phyloP scores from a whole-genome alignment of 2,329 filamentous ascomycete species.

The Talaromyces islandicus region DNA sequence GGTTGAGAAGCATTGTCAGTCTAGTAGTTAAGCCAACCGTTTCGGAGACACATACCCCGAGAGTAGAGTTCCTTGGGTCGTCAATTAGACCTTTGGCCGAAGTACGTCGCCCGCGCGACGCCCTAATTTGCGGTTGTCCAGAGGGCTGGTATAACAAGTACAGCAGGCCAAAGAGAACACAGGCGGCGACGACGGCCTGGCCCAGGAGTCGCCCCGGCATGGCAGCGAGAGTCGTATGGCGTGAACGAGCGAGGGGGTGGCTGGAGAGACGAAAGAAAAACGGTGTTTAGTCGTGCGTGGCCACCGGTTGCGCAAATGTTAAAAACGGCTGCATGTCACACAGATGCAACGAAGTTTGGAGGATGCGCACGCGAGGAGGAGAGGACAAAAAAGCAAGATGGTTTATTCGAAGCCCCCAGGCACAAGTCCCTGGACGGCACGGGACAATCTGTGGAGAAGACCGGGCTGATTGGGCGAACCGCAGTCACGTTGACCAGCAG shows the following conservation, averaged over 20 bases:
- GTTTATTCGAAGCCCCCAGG: not conserved
- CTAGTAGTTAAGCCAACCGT: not conserved
- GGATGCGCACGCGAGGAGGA: not conserved
- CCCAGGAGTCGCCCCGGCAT: constrained; percentile 9
- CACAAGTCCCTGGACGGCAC: not conserved
- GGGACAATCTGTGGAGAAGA: not conserved
- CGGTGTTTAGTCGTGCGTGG: not conserved
- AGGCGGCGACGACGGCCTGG: constrained; percentile 8
- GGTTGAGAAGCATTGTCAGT: not conserved
- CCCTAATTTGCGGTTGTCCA: constrained; percentile 1
- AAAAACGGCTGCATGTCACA: not conserved
- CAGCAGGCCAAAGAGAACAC: constrained; percentile 6
- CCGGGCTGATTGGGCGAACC: not conserved
- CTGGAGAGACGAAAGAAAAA: not conserved
- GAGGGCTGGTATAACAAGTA: constrained; percentile 9
- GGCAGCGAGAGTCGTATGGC: not conserved
- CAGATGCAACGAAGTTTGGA: not conserved
- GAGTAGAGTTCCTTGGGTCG: constrained; percentile 8
- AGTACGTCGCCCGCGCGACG: not conserved
- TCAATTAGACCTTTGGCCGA: not conserved
- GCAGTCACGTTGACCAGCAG: not conserved
- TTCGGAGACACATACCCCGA: constrained; percentile 5
- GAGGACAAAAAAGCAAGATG: not conserved
- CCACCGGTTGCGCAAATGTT: not conserved
- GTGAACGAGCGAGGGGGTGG: not conserved